Conservation (phyloP, 345 rosid species). For the Cardiospermum halicacabum region DNA sequence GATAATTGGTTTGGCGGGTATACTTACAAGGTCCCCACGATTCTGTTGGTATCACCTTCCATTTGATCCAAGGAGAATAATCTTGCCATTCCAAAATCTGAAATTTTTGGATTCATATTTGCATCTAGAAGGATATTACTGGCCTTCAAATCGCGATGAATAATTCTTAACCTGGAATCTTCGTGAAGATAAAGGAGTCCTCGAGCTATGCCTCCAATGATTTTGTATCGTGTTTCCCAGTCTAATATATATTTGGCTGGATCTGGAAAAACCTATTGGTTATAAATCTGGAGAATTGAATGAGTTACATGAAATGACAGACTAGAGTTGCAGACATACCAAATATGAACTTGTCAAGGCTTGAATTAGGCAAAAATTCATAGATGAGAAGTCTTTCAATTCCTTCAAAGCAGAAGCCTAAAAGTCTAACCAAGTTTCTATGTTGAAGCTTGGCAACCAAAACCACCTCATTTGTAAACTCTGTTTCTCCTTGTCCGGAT, state of each 20-base stretch:
- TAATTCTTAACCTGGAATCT: slow-evolving; percentile 1
- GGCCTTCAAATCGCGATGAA: slow-evolving; percentile 10
- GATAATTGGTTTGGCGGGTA: no score
- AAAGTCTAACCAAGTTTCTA: slow-evolving; percentile 35
- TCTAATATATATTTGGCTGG: not conserved
- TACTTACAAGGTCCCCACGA: slow-evolving; percentile 6
- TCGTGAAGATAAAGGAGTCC: slow-evolving; percentile 7
- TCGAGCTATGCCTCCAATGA: slow-evolving; percentile 2
- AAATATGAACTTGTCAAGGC: slow-evolving; percentile 36
- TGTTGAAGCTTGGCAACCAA: slow-evolving; percentile 50
- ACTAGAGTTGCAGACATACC: slow-evolving; percentile 17
- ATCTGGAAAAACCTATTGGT: not conserved
- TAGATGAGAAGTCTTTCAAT: slow-evolving; percentile 39
- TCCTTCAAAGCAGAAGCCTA: slow-evolving; percentile 35
- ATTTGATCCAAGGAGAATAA: slow-evolving; percentile 1
- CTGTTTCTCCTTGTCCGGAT: slow-evolving; percentile 40
- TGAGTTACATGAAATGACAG: not conserved
- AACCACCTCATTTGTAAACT: slow-evolving; percentile 42
- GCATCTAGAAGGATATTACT: slow-evolving; percentile 1
- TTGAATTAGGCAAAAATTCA: slow-evolving; percentile 38
- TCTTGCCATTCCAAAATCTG: slow-evolving; percentile 8
- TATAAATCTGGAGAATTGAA: not conserved
- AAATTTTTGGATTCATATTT: slow-evolving; percentile 5
- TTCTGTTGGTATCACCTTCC: not conserved
- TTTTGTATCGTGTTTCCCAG: slow-evolving; percentile 8